phyloP scores from a whole-genome alignment of 2,329 filamentous ascomycete species.

The Ophiocordyceps unilateralis region DNA sequence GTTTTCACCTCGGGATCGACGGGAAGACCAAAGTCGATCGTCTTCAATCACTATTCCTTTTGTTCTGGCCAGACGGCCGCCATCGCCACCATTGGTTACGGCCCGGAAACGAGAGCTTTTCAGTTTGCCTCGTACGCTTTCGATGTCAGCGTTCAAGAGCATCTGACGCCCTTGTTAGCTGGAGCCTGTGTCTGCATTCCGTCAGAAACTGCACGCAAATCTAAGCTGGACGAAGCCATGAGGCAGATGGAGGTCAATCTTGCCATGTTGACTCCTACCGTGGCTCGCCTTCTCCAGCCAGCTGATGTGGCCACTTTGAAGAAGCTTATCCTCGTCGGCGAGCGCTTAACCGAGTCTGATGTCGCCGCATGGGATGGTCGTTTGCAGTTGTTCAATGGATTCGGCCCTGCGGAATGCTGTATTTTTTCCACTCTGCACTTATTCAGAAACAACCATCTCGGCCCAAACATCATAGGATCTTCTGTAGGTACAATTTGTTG shows the following conservation, averaged over 20 bases:
- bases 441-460: constrained; percentile 9
- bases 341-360: background rate
- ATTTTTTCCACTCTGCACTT: background rate
- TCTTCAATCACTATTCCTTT: constrained; percentile 5
- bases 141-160: constrained; percentile 33
- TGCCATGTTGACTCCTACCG: constrained; percentile 31
- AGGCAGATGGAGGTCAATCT: constrained; percentile 27
- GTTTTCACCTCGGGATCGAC: constrained; percentile 1
- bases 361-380: background rate
- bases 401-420: constrained; percentile 26
- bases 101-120: constrained; percentile 21
- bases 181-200: constrained; percentile 37
- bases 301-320: constrained; percentile 27
- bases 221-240: constrained; percentile 28
- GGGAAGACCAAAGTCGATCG: background rate
- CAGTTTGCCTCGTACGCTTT: constrained; percentile 35
- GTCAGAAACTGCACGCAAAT: constrained; percentile 34
- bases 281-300: constrained; percentile 27
- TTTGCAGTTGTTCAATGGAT: constrained; percentile 16
- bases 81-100: constrained; percentile 18
- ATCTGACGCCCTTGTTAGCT: constrained; percentile 30
- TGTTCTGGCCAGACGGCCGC: constrained; percentile 5
- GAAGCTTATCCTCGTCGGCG: constrained; percentile 17
- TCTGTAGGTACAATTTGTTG: constrained; percentile 5
- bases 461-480: constrained; percentile 9